These are phyloP conservation scores for Lichtheimia corymbifera DNA, from an alignment of 371 early-diverging fungal species.

Conservation along the genomic window DNA sequence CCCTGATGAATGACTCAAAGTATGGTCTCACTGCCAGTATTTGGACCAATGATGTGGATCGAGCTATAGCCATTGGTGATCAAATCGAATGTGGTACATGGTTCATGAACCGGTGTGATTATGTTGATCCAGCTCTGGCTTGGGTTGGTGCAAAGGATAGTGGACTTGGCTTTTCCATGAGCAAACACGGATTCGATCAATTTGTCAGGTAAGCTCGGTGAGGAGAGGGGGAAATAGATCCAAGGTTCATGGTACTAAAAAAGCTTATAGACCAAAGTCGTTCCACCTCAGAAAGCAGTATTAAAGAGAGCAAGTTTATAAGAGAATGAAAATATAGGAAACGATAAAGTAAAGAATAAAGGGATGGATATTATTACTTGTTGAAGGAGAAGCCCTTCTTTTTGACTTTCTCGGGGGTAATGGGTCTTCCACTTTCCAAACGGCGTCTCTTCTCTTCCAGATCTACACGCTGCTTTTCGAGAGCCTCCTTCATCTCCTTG, in stretches of 20 bases:
- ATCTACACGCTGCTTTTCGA: constrained; percentile 90
- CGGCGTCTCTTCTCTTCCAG: constrained; percentile 92
- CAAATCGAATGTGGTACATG: constrained; percentile 82
- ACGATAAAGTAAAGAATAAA: constrained; percentile 1
- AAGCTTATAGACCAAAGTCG: constrained; percentile 44
- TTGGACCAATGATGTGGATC: constrained; percentile 73
- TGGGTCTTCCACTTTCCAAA: constrained; percentile 80
- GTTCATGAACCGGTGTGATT: constrained; percentile 88
- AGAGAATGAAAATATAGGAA: constrained; percentile 2
- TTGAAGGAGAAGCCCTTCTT: constrained; percentile 79
- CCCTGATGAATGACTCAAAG: constrained; percentile 78
- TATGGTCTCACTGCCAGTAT: constrained; percentile 87
- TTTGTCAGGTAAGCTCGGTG: constrained; percentile 50
- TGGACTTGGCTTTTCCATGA: constrained; percentile 75
- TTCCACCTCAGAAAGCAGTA: constrained; percentile 39
- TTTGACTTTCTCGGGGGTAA: constrained; percentile 76
- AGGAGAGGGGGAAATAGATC: no score
- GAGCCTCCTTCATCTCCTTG: constrained; percentile 93
- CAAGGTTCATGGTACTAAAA: no score
- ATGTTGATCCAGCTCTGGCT: constrained; percentile 77
- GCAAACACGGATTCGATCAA: constrained; percentile 70
- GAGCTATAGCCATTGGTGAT: constrained; percentile 65
- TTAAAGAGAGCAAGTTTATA: not conserved
- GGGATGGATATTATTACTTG: constrained; percentile 34
- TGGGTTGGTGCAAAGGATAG: constrained; percentile 87